phyloP scores from a whole-genome alignment of 202 grass and related monocot species.

The Schoenoplectus triqueter region DNA sequence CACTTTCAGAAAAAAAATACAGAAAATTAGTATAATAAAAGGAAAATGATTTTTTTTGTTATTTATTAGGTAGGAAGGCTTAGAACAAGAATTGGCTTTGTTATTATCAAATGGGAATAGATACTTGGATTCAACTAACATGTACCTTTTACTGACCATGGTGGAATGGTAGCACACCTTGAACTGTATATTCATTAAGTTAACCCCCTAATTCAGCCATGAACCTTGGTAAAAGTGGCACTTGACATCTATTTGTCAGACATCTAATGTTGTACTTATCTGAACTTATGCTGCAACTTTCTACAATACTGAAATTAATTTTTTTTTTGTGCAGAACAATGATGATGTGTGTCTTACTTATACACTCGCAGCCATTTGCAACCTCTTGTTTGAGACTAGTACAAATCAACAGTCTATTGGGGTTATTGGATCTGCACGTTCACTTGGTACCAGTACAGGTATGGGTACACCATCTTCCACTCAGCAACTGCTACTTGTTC shows the following conservation, averaged over 20 bases:
- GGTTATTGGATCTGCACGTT: slow-evolving; percentile 74
- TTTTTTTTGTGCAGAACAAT: slow-evolving; percentile 70
- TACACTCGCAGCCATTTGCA: slow-evolving; percentile 88
- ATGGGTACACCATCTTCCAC: slow-evolving; percentile 73
- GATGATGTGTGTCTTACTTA: slow-evolving; percentile 93
- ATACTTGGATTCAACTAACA: neutral
- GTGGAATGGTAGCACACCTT: neutral
- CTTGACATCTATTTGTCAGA: neutral
- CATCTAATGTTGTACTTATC: neutral
- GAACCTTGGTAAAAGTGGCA: neutral
- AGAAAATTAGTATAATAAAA: slow-evolving; percentile 13
- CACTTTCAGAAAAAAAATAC: neutral
- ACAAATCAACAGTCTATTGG: slow-evolving; percentile 57
- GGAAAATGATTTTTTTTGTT: neutral
- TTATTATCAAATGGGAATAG: neutral
- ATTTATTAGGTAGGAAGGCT: slow-evolving; percentile 7
- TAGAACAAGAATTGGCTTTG: slow-evolving; percentile 4
- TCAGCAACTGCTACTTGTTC: slow-evolving; percentile 89
- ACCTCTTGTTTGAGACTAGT: slow-evolving; percentile 83
- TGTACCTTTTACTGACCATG: slow-evolving; percentile 2
- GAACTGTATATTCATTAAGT: slow-evolving; percentile 17
- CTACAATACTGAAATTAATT: slow-evolving; percentile 38
- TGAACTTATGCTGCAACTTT: slow-evolving; percentile 28
- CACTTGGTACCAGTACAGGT: slow-evolving; percentile 78
- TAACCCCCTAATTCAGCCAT: neutral